phyloP scores from a whole-genome alignment of 805 yeast species.

The Middelhovenomyces tepae region DNA sequence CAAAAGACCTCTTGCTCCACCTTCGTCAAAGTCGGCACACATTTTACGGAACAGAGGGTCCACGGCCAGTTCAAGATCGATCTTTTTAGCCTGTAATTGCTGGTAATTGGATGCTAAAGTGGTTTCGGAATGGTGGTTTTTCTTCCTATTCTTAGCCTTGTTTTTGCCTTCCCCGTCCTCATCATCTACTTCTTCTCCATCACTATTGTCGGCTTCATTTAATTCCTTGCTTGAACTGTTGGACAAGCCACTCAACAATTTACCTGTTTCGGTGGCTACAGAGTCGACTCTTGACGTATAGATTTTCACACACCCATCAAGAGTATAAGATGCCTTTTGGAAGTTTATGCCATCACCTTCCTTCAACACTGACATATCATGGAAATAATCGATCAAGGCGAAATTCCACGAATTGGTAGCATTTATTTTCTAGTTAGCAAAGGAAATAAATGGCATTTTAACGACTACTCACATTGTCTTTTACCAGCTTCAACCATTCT shows the following conservation, averaged over 20 bases:
- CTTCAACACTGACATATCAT: slow-evolving; percentile 64
- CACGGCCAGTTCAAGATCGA: slow-evolving; percentile 31
- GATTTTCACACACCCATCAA: slow-evolving; percentile 91
- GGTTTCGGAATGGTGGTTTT: slow-evolving; percentile 20
- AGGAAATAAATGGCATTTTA: slow-evolving; percentile 1
- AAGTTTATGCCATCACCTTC: slow-evolving; percentile 79
- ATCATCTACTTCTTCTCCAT: slow-evolving; percentile 36
- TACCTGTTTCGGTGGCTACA: slow-evolving; percentile 84
- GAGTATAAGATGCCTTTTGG: slow-evolving; percentile 81
- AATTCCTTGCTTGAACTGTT: slow-evolving; percentile 20
- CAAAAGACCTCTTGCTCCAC: slow-evolving; percentile 33
- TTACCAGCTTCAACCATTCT: slow-evolving; percentile 74
- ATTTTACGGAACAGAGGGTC: slow-evolving; percentile 35
- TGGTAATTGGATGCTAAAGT: slow-evolving; percentile 25
- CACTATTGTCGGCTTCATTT: slow-evolving; percentile 25
- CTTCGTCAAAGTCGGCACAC: slow-evolving; percentile 39
- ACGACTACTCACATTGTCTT: slow-evolving; percentile 51
- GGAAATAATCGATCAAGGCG: slow-evolving; percentile 85
- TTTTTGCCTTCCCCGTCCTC: slow-evolving; percentile 15
- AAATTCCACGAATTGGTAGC: slow-evolving; percentile 83
- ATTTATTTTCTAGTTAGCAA: slow-evolving; percentile 48
- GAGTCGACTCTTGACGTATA: slow-evolving; percentile 88
- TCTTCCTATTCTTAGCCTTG: slow-evolving; percentile 17
- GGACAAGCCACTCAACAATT: slow-evolving; percentile 67
- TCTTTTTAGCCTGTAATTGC: slow-evolving; percentile 23